phyloP scores from a whole-genome alignment of 1,284 basidiomycete genomes.

The Trametes versicolor region DNA sequence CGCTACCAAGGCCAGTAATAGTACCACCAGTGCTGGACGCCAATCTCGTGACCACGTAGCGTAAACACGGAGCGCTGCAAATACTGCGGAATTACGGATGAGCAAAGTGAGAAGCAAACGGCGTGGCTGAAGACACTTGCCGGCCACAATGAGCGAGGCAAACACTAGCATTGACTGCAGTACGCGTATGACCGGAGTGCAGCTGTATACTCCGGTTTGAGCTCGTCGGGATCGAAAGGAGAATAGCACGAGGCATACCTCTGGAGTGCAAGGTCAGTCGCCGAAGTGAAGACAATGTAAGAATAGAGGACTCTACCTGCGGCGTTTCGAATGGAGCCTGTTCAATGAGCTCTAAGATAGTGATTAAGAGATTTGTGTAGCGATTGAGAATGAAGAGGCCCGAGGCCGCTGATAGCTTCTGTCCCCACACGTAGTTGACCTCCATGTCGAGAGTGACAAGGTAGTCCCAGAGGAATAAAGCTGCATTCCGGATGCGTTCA shows the following conservation, averaged over 20 bases:
- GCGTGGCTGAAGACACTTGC: not conserved
- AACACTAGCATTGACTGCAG: slow-evolving; percentile 18
- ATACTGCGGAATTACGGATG: slow-evolving; percentile 5
- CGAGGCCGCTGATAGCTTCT: slow-evolving; percentile 20
- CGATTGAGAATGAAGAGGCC: slow-evolving; percentile 30
- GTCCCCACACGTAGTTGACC: slow-evolving; percentile 26
- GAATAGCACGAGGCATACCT: not conserved
- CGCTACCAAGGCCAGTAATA: slow-evolving; percentile 29
- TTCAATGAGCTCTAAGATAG: slow-evolving; percentile 21
- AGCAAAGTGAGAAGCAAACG: not conserved
- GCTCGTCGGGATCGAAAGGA: no score
- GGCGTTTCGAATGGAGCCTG: slow-evolving; percentile 24
- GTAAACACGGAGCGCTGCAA: slow-evolving; percentile 24
- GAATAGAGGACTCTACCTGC: slow-evolving; percentile 3
- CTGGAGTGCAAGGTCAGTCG: not conserved
- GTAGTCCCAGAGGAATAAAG: slow-evolving; percentile 28
- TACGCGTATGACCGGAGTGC: slow-evolving; percentile 21
- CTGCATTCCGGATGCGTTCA: not conserved
- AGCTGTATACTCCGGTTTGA: slow-evolving; percentile 8
- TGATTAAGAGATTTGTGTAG: slow-evolving; percentile 30
- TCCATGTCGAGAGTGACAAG: slow-evolving; percentile 28
- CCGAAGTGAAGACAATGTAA: not conserved
- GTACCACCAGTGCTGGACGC: slow-evolving; percentile 23
- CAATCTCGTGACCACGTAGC: slow-evolving; percentile 28
- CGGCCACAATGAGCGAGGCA: slow-evolving; percentile 12